A percentile compares a stretch with the other conserved stretches of the same genome.
Evolutionary conservation across 345 rosid genomes (phyloP).

Genomic region (Gossypium turneri): DNA sequence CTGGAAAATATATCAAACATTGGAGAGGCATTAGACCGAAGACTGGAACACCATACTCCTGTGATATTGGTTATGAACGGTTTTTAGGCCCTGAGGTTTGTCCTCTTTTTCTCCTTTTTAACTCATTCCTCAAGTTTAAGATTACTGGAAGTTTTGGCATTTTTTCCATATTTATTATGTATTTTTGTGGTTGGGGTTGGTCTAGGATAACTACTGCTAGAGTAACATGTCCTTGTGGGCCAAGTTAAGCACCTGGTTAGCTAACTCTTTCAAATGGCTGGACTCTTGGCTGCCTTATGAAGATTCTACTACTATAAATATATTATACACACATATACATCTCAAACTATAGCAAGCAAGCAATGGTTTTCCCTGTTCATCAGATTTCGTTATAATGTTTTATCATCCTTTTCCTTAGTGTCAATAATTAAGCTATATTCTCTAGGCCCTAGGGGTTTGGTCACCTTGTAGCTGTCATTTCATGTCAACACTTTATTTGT

Average conservation of each 20-base stretch:
- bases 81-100: constrained; percentile 98
- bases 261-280: constrained; percentile 10
- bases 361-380: neutral
- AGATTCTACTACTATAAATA: neutral
- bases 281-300: neutral
- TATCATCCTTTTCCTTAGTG: neutral
- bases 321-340: neutral
- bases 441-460: neutral
- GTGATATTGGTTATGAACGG: constrained; percentile 94
- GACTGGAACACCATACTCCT: constrained; percentile 95
- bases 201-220: constrained; percentile 12
- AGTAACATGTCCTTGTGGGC: neutral
- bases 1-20: constrained; percentile 77
- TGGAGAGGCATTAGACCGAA: constrained; percentile 94
- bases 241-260: neutral
- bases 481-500: neutral
- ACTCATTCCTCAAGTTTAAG: neutral
- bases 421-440: neutral
- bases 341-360: neutral
- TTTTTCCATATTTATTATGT: neutral
- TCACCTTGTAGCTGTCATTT: neutral
- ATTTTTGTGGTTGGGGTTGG: neutral
- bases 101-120: constrained; percentile 14
- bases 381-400: neutral
- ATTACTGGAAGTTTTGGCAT: neutral